Conservation (phyloP, 176 grass and related monocot genomes). For the Microstegium vimineum region DNA sequence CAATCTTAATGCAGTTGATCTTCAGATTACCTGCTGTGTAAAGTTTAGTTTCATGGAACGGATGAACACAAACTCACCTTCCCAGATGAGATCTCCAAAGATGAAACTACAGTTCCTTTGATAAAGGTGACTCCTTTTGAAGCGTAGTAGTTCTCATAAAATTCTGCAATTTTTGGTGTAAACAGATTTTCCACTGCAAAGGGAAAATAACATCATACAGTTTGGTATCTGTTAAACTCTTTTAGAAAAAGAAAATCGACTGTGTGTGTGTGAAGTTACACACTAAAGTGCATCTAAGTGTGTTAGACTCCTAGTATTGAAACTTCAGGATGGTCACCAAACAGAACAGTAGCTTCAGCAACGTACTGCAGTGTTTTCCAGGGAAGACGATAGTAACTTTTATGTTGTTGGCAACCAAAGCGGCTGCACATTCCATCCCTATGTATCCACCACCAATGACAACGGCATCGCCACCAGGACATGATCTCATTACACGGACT, state of each 20-base stretch:
- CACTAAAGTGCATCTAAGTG: not conserved
- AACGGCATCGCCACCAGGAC: conserved; percentile 50
- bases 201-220: not conserved
- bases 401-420: conserved; percentile 63
- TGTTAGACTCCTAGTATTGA: not conserved
- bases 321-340: not conserved
- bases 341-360: not conserved
- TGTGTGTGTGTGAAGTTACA: not conserved
- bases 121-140: conserved; percentile 75
- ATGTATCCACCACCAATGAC: conserved; percentile 88
- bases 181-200: conserved; percentile 72
- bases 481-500: conserved; percentile 57
- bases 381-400: conserved; percentile 88
- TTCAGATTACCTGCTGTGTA: not conserved
- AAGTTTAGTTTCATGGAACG: not conserved
- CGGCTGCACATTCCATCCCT: conserved; percentile 90
- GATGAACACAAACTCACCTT: conserved; percentile 32
- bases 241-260: not conserved
- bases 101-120: conserved; percentile 52
- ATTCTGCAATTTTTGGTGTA: conserved; percentile 66
- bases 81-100: conserved; percentile 50
- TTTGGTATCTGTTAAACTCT: not conserved
- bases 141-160: conserved; percentile 75
- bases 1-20: not conserved
- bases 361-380: conserved; percentile 85